Conservation (phyloP, 192 early-diverging fungal species). For the Backusella australiensis region DNA sequence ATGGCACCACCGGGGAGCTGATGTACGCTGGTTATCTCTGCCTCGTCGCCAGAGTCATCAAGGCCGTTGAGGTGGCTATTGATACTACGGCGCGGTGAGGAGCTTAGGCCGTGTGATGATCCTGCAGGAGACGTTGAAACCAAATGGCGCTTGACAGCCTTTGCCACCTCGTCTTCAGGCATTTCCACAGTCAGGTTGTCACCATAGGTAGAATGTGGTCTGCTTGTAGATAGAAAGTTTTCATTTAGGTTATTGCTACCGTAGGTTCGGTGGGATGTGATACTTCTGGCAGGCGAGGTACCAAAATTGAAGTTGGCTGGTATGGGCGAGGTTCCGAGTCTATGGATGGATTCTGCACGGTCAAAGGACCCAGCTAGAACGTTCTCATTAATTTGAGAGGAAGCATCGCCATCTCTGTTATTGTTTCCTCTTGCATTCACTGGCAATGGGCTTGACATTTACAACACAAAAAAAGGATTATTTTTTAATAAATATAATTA, state of each 20-base stretch:
- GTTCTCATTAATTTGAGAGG: neutral
- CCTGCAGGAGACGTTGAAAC: slow-evolving; percentile 48
- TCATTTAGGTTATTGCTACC: neutral
- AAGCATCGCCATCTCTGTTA: neutral
- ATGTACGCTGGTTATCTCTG: slow-evolving; percentile 42
- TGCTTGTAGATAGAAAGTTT: neutral
- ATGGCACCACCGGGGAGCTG: slow-evolving; percentile 67
- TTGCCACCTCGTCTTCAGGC: slow-evolving; percentile 53
- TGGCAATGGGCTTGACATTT: slow-evolving; percentile 19
- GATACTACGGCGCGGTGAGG: slow-evolving; percentile 6
- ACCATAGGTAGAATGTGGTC: slow-evolving; percentile 2
- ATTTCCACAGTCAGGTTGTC: slow-evolving; percentile 30
- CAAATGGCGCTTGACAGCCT: slow-evolving; percentile 67
- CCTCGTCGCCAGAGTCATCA: neutral
- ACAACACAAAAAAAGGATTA: neutral
- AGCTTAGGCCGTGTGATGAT: neutral
- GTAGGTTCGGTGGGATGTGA: slow-evolving; percentile 2
- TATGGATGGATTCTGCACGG: neutral
- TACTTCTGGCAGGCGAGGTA: slow-evolving; percentile 14
- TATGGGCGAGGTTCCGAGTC: slow-evolving; percentile 14
- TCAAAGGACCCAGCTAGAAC: slow-evolving; percentile 17
- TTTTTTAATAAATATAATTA: neutral
- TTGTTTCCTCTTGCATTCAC: slow-evolving; percentile 13
- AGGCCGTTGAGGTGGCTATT: neutral
- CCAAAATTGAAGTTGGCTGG: slow-evolving; percentile 5